Conservation (phyloP, 1,284 basidiomycete species). For the Puccinia coronata region DNA sequence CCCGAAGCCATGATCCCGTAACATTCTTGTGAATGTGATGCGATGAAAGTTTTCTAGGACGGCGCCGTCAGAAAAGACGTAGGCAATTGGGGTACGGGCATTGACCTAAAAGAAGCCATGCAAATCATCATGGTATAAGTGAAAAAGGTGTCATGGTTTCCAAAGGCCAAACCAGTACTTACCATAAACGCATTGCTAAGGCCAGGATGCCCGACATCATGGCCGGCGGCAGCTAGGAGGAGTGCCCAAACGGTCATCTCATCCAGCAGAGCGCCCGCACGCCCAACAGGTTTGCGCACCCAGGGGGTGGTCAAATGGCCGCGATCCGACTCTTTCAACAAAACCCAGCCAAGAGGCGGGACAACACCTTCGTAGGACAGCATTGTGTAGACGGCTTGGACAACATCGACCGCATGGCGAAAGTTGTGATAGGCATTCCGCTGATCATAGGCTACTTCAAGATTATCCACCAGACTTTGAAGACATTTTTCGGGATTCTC, state of each 20-base stretch:
- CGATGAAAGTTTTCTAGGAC: constrained; percentile 92
- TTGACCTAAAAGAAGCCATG: constrained; percentile 69
- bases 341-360: constrained; percentile 69
- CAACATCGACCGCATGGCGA: constrained; percentile 87
- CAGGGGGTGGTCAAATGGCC: not conserved
- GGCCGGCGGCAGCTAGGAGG: constrained; percentile 85
- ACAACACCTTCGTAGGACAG: constrained; percentile 73
- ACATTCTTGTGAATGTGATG: constrained; percentile 75
- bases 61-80: constrained; percentile 82
- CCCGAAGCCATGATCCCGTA: constrained; percentile 74
- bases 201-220: constrained; percentile 92
- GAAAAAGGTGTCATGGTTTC: not conserved
- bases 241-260: constrained; percentile 77
- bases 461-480: constrained; percentile 61
- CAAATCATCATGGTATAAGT: not conserved
- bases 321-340: constrained; percentile 55
- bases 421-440: constrained; percentile 95
- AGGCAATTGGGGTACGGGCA: constrained; percentile 79
- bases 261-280: constrained; percentile 63
- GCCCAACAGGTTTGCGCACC: constrained; percentile 57
- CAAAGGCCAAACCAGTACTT: constrained; percentile 56
- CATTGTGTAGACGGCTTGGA: constrained; percentile 86
- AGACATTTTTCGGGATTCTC: constrained; percentile 20
- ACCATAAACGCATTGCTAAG: constrained; percentile 89
- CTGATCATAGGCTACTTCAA: constrained; percentile 79